Conservation (phyloP, 306 rosid genomes). For the Glycine soja region DNA sequence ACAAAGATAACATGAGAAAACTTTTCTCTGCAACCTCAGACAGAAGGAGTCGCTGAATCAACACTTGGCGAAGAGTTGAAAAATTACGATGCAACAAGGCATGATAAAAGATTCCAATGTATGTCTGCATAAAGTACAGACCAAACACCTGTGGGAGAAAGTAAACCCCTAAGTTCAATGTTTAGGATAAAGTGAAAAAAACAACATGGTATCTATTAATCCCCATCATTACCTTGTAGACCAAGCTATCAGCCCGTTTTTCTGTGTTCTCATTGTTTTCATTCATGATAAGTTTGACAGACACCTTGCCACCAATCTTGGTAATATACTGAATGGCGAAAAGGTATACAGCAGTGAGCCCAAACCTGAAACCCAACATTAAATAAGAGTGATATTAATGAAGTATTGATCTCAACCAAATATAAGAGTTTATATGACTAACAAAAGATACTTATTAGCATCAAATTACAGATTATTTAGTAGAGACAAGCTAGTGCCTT, state of each 20-base stretch:
- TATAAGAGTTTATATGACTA: conserved; percentile 8
- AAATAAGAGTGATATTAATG: conserved; percentile 37
- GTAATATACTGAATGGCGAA: conserved; percentile 85
- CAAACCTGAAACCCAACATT: conserved; percentile 69
- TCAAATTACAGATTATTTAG: background rate
- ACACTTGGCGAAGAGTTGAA: conserved; percentile 83
- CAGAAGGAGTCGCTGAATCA: conserved; percentile 91
- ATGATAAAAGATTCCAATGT: conserved; percentile 95
- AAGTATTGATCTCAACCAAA: conserved; percentile 14
- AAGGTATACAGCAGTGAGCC: conserved; percentile 82
- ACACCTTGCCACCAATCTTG: conserved; percentile 73
- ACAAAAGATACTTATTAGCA: conserved; percentile 21
- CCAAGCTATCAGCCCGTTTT: conserved; percentile 92
- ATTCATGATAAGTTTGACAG: conserved; percentile 78
- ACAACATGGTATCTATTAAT: background rate
- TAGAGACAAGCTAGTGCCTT: background rate
- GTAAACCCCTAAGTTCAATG: conserved; percentile 35
- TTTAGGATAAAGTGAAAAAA: conserved; percentile 21
- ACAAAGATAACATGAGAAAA: conserved; percentile 2
- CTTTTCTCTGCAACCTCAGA: conserved; percentile 69
- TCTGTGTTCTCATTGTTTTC: conserved; percentile 89
- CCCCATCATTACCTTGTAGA: conserved; percentile 77
- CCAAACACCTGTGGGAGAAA: conserved; percentile 86
- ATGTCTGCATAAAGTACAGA: conserved; percentile 96
- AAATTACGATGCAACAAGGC: conserved; percentile 93